Base-by-base conservation (phyloP, 2,329 filamentous ascomycete species). In the Colletotrichum gloeosporioides region DNA sequence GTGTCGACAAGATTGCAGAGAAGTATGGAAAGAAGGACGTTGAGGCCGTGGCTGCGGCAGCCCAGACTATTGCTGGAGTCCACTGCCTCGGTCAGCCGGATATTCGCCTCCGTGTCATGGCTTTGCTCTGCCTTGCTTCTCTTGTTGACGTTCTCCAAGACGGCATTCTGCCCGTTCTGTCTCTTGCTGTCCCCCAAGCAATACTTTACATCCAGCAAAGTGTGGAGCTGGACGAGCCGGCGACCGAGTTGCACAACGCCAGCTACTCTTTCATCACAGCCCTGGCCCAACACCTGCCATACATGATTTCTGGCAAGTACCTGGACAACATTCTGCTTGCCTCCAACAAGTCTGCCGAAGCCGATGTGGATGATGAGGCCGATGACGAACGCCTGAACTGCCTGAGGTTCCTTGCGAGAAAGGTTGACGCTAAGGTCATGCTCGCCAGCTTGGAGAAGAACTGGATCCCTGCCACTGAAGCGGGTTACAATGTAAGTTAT, bases 11-110 rank as follows among this genome's bases (percentile, higher is more conserved):
- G 84, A 98, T 99, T 78, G 92, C 95, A 4, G 96, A 98, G 85
- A 96, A 96, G 83, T 99, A 98, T 83, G 98, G 97, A 79, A 98
- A 97, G 88, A 98, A 96, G 83, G 95, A 98, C 81, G 89, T 94
- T 2, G 92, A 94, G 79, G 93, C 92, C 61, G 94, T 98, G 61
- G 89, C 94, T 31, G 91, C 91, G 6, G 94, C 96, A 7, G 95
- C 96, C 6, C 89, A 92, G 75, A 94, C 93, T 2, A 94, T 99
- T 80, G 93, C 95, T 49, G 93, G 96, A 57, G 87, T 92, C 71
- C 89, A 94, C 78, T 96, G 95, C 78, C 90, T 99, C 65, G 95
- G 94, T 49, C 93, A 94, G 82, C 85, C 89, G 15, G 94, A 98
- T 80, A 88, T 90, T 78, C 91, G 92, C 31, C 90, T 98, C 64